These are phyloP conservation scores for Aspergillus sclerotialis DNA, from an alignment of 2,329 filamentous ascomycete species.

Conservation along the genomic window DNA sequence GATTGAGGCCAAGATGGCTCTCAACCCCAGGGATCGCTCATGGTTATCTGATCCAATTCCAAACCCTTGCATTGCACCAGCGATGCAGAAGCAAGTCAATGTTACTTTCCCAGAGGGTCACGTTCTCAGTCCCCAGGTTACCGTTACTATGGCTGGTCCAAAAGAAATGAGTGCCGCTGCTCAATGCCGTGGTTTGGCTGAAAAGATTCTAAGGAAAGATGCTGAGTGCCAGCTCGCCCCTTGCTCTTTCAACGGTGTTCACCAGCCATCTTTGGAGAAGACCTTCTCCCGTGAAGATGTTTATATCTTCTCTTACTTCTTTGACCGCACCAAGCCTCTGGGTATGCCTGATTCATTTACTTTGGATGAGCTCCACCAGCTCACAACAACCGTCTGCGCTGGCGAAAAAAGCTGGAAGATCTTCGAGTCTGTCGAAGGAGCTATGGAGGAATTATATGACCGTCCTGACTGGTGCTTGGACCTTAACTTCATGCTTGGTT, in stretches of 20 bases:
- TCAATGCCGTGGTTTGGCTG: conserved; percentile 83
- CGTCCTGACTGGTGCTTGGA: conserved; percentile 91
- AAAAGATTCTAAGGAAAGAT: conserved; percentile 87
- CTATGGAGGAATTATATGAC: conserved; percentile 69
- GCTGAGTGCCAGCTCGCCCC: conserved; percentile 72
- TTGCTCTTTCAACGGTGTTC: conserved; percentile 97
- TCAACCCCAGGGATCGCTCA: conserved; percentile 52
- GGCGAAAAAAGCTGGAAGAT: conserved; percentile 72
- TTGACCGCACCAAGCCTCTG: conserved; percentile 84
- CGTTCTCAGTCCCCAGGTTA: conserved; percentile 56
- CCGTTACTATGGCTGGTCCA: conserved; percentile 84
- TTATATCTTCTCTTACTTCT: conserved; percentile 97
- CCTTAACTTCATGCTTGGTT: conserved; percentile 89
- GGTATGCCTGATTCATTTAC: conserved; percentile 99
- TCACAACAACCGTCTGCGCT: conserved; percentile 76
- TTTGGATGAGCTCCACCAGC: conserved; percentile 77
- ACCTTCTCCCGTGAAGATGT: conserved; percentile 88
- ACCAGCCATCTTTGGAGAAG: conserved; percentile 86
- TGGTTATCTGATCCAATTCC: conserved; percentile 67
- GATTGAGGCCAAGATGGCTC: conserved; percentile 61
- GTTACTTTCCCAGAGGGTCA: conserved; percentile 64
- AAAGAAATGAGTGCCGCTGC: conserved; percentile 60
- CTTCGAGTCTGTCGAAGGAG: conserved; percentile 69
- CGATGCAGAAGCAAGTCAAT: conserved; percentile 66
- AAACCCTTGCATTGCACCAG: conserved; percentile 81